Conservation (phyloP, 805 yeast genomes). For the Kodamaea restingae region DNA sequence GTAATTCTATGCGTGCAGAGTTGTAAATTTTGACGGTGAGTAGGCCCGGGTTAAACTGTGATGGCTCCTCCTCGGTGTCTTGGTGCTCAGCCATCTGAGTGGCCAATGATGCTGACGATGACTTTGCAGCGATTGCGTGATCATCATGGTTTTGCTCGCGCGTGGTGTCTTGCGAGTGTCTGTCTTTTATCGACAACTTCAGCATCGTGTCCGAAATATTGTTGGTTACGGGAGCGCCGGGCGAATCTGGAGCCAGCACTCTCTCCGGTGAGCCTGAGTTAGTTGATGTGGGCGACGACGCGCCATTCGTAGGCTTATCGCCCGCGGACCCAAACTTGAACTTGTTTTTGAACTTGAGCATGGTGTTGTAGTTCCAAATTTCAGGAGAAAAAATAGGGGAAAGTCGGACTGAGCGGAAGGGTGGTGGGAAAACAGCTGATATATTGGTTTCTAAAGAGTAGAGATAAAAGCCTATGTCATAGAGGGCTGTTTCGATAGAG, state of each 20-base stretch:
- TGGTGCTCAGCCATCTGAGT: constrained; percentile 1
- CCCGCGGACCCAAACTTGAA: constrained; percentile 24
- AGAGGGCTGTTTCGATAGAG: no score
- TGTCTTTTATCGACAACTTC: constrained; percentile 15
- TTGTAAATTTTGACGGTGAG: constrained; percentile 74
- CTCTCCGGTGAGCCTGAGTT: constrained; percentile 13
- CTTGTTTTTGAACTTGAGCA: constrained; percentile 29
- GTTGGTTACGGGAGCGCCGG: constrained; percentile 20
- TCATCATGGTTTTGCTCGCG: background rate
- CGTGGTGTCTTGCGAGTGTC: background rate
- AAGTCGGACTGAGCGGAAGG: background rate
- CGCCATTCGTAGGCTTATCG: constrained; percentile 1
- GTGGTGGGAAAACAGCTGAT: no score
- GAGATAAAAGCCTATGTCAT: background rate
- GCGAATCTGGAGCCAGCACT: constrained; percentile 22
- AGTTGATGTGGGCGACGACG: constrained; percentile 7
- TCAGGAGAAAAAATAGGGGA: constrained; percentile 2
- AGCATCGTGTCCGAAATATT: constrained; percentile 21
- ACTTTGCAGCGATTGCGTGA: background rate
- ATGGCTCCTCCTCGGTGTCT: constrained; percentile 1
- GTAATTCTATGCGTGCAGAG: constrained; percentile 64
- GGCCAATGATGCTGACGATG: constrained; percentile 3
- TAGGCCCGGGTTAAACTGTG: constrained; percentile 52
- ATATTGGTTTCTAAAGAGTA: no score
- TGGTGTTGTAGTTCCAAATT: constrained; percentile 4